These are phyloP conservation scores for Auriscalpium vulgare DNA, from an alignment of 768 basidiomycete genomes.

Conservation along the genomic window DNA sequence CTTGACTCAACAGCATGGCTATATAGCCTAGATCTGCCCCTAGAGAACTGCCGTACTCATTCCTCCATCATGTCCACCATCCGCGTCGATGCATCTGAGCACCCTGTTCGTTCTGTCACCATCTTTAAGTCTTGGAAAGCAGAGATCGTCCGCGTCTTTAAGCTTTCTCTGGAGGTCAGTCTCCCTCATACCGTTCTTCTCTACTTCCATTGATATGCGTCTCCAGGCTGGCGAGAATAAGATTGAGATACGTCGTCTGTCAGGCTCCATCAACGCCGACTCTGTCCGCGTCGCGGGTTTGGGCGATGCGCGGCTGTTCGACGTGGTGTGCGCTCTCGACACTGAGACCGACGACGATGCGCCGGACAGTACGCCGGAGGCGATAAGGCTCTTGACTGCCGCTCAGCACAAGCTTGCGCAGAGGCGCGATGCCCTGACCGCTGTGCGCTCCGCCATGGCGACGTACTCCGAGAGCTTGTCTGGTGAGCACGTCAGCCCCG, in stretches of 20 bases:
- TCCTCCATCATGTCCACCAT: neutral
- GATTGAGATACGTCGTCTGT: conserved; percentile 40
- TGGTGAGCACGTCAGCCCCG: conserved; percentile 33
- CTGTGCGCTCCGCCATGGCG: conserved; percentile 35
- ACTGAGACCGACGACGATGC: conserved; percentile 12
- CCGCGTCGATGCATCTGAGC: conserved; percentile 26
- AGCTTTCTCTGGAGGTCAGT: conserved; percentile 41
- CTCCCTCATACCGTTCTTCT: neutral
- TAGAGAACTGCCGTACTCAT: too few relatives aligned
- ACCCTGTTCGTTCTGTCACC: conserved; percentile 46
- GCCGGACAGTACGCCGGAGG: conserved; percentile 18
- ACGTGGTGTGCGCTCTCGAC: conserved; percentile 42
- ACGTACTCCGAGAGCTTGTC: conserved; percentile 36
- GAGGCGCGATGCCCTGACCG: conserved; percentile 31
- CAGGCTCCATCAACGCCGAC: conserved; percentile 42
- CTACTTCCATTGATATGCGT: neutral
- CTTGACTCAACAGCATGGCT: too few relatives aligned
- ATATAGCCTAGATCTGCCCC: too few relatives aligned
- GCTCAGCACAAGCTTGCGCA: conserved; percentile 29
- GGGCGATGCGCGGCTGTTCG: conserved; percentile 40
- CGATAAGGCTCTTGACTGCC: conserved; percentile 20
- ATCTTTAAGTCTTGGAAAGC: conserved; percentile 50
- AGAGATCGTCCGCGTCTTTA: conserved; percentile 46
- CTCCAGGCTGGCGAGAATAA: conserved; percentile 45
- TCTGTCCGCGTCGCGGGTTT: conserved; percentile 48